Evolutionary conservation across 805 yeast genomes (phyloP).

Genomic region (Wickerhamomyces subpelliculosus): DNA sequence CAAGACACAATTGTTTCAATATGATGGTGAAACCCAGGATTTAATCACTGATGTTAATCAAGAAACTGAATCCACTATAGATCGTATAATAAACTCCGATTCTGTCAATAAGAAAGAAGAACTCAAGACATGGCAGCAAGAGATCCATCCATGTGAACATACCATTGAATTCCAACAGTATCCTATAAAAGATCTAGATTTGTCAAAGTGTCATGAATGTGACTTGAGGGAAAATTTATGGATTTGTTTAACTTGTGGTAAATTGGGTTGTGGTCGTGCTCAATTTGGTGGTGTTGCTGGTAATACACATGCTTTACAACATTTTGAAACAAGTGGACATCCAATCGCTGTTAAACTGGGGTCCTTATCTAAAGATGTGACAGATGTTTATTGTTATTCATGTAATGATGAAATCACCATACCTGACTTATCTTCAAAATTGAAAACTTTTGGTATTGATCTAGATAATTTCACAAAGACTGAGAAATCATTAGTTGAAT

Average conservation of each 20-base stretch:
- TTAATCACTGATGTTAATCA: slow-evolving; percentile 26
- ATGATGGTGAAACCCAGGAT: slow-evolving; percentile 21
- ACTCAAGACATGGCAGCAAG: slow-evolving; percentile 88
- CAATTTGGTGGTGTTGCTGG: slow-evolving; percentile 96
- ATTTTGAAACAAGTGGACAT: slow-evolving; percentile 55
- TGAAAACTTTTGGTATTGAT: slow-evolving; percentile 64
- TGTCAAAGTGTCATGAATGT: slow-evolving; percentile 48
- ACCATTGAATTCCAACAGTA: slow-evolving; percentile 46
- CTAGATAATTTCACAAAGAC: slow-evolving; percentile 50
- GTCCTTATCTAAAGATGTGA: slow-evolving; percentile 69
- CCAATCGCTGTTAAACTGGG: slow-evolving; percentile 88
- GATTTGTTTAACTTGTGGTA: slow-evolving; percentile 89
- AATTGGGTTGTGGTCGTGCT: slow-evolving; percentile 89
- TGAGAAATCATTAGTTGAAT: slow-evolving; percentile 81
- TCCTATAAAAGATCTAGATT: slow-evolving; percentile 21
- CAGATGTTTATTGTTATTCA: slow-evolving; percentile 82
- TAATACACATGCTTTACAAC: slow-evolving; percentile 80
- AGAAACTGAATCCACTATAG: slow-evolving; percentile 27
- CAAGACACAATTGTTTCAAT: slow-evolving; percentile 15
- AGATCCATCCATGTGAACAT: slow-evolving; percentile 75
- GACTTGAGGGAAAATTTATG: slow-evolving; percentile 74
- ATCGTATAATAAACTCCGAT: slow-evolving; percentile 44
- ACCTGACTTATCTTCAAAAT: slow-evolving; percentile 41
- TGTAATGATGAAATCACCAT: slow-evolving; percentile 88
- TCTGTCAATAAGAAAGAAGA: slow-evolving; percentile 60